A percentile compares a stretch with the other conserved stretches of the same genome.
Conservation (phyloP, 164 flowering plant species). For the Echeveria elegans region DNA sequence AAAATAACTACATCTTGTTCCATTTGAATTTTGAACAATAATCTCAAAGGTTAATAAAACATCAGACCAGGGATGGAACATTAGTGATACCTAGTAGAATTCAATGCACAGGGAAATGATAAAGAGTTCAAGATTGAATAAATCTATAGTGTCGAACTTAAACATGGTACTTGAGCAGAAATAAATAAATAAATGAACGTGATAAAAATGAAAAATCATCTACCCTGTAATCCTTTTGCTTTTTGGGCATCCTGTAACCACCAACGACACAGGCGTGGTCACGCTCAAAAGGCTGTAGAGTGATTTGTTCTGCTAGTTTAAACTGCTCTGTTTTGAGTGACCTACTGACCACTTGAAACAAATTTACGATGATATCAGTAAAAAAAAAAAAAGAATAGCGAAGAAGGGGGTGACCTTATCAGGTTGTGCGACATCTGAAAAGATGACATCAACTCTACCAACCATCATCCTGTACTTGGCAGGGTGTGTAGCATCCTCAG, state of each 20-base stretch:
- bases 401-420: conserved; percentile 59
- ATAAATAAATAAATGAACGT: background rate
- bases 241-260: conserved; percentile 75
- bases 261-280: conserved; percentile 99
- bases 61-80: no score
- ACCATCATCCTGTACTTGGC: conserved; percentile 90
- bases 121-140: no score
- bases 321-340: conserved; percentile 74
- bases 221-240: conserved; percentile 29
- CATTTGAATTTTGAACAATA: no score
- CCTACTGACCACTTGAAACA: no score
- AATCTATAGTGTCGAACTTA: no score
- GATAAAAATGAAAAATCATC: background rate
- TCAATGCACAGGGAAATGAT: no score
- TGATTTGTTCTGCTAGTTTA: conserved; percentile 75
- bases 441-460: conserved; percentile 89
- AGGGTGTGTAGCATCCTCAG: conserved; percentile 95
- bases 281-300: conserved; percentile 86
- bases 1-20: no score
- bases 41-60: no score
- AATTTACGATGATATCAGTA: background rate
- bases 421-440: conserved; percentile 98
- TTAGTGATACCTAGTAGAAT: no score
- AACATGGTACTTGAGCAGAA: no score
- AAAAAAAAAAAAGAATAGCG: background rate